Evolutionary conservation across 805 yeast genomes (phyloP), one percentile per base, ranked within the genome.

Genomic region (Lipomyces mesembrius): DNA sequence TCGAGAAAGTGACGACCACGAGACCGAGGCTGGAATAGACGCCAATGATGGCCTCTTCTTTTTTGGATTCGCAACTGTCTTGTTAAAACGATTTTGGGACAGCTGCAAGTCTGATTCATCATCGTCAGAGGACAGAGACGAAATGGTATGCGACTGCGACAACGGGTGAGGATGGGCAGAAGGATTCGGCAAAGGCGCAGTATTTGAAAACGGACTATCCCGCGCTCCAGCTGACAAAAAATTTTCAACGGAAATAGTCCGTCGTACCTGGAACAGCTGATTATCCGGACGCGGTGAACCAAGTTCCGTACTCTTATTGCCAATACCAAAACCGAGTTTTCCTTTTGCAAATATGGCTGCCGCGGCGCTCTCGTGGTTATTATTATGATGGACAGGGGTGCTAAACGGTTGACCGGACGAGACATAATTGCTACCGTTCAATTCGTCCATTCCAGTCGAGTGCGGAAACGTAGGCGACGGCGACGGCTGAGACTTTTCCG

Each of bases 201-300:
- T 62, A 29, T 59, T 63, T 53, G 68, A 57, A 46, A 71, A 64
- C 34, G 72, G 72, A 62, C 73, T 70, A 12, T 68, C 72, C 6
- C 62, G 54, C 3, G 52, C 25, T 22, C 58, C 63, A 52, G 60
- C 52, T 20, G 55, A 43, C 34, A 61, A 32, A 25, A 66, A 54
- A 57, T 68, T 68, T 46, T 73, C 75, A 2, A 69, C 63, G 34
- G 74, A 71, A 59, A 65, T 64, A 12, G 74, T 72, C 52, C 72
- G 71, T n/a, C 74, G 69, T n/a, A 73, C 55, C 43, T 72, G 72
- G 52, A 68, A 63, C 27, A 70, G 46, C 34, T 71, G 71, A 52
- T 17, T 46, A 8, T 51, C 57, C 3, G 61, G 57, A n/a, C 58
- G 57, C 7, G 56, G 49, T 35, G 64, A 27, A 8, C 43, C 37